Base-by-base conservation (phyloP, 2,329 filamentous ascomycete genomes). In the Aspergillus glaucus region DNA sequence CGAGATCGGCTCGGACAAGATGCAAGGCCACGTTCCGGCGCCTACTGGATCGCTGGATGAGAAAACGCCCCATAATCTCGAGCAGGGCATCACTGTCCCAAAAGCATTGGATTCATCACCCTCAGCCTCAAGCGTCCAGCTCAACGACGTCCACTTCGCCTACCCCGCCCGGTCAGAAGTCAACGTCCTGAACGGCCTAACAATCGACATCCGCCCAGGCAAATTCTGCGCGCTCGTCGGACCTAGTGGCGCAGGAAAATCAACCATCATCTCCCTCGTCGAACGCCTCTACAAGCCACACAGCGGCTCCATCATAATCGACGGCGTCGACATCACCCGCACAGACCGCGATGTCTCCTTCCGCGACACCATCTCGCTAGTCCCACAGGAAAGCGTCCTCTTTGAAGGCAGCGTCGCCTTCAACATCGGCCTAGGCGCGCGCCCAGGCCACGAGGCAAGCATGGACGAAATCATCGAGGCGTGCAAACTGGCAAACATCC, bases 401-500 rank as follows among this genome's bases (percentile, higher is more conserved):
- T 76, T 77, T 48, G 71, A 75, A 46, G 74, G 73, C 2, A 73
- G 60, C 26, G 69, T 76, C 14, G 65, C 63, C 17, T 76, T 74
- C 62, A 77, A 76, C 50, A 62, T 75, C 17, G 62, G 63, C 2
- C 63, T 75, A 2, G 74, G 71, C n/a, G 66, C 66, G 2, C 71
- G 75, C 1, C 82, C 81, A 1, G 77, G 74, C 10, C 70, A 76
- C 36, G 75, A 78, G 30, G 78, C 79, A 1, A 78, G 75, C 0
- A 70, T 81, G 43, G 77, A 72, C 8, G 84, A 87, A 43, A 82
- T 88, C 41, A 75, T 83, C 53, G 78, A 80, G 46, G 85, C 85
- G 0, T 87, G 84, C 60, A 76, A 77, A 48, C 68, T 85, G 12
- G 84, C 84, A 30, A 85, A 86, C 60, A 86, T 88, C 52, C 84